Evolutionary conservation across 139 green algal genomes (phyloP).

Genomic region (Chlorella vulgaris): DNA sequence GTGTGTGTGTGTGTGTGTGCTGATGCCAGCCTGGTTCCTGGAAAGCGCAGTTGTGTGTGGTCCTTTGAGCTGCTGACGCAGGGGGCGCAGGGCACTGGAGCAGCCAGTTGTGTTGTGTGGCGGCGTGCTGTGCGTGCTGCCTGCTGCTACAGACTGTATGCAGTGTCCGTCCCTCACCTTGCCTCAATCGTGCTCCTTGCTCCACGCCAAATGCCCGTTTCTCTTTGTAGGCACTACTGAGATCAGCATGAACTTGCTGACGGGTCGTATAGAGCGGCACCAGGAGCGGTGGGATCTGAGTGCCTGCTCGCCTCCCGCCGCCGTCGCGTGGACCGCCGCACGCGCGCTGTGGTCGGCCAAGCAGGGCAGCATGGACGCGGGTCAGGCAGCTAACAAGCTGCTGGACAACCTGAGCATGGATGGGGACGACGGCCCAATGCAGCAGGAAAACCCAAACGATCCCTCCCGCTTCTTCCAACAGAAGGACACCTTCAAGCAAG

Average conservation of each 20-base stretch:
- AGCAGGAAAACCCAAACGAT: conserved; percentile 49
- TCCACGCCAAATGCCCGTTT: neutral
- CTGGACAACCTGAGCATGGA: conserved; percentile 39
- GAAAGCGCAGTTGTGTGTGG: no score
- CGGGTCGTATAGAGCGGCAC: conserved; percentile 60
- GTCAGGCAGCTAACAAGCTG: neutral
- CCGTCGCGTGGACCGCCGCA: conserved; percentile 34
- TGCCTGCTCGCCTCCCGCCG: conserved; percentile 38
- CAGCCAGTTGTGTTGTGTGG: no score
- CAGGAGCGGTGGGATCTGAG: conserved; percentile 66
- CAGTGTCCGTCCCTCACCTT: no score
- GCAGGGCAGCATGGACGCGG: conserved; percentile 12
- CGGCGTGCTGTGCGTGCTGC: no score
- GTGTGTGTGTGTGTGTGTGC: conserved; percentile 5
- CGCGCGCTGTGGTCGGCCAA: conserved; percentile 48
- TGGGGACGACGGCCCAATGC: conserved; percentile 31
- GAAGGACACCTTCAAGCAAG: conserved; percentile 44
- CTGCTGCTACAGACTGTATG: no score
- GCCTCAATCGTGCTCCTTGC: neutral
- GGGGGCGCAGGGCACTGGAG: no score
- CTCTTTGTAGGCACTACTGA: conserved; percentile 31
- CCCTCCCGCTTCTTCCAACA: conserved; percentile 66
- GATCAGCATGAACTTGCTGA: conserved; percentile 73
- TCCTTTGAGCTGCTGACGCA: no score
- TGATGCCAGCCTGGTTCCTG: neutral